Percentiles rank a stretch among this genome's conserved stretches.
phyloP scores from a whole-genome alignment of 2,329 filamentous ascomycete species.

The Dactylellina haptotyla region DNA sequence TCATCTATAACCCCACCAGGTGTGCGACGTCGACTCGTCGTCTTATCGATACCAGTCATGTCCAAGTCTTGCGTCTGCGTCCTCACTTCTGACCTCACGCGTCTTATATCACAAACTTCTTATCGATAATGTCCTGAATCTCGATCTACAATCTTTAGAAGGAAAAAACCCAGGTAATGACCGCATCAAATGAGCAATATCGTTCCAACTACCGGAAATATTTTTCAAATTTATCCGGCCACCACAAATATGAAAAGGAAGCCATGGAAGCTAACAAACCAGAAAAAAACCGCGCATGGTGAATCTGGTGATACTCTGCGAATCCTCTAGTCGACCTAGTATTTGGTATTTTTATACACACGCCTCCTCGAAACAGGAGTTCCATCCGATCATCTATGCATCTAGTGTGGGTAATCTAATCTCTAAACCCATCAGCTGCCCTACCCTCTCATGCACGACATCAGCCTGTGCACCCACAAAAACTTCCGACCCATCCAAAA shows the following conservation, averaged over 20 bases:
- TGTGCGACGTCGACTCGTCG: too few species aligned
- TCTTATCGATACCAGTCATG: too few species aligned
- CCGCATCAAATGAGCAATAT: slow-evolving; percentile 36
- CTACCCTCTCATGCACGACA: slow-evolving; percentile 30
- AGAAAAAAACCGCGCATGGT: slow-evolving; percentile 15
- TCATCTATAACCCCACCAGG: too few species aligned
- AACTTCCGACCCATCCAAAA: slow-evolving; percentile 26
- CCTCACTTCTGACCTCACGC: too few species aligned
- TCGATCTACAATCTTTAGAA: background rate
- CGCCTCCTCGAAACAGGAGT: background rate
- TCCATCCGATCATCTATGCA: background rate
- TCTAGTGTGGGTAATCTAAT: background rate
- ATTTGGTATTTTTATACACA: background rate
- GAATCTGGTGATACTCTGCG: slow-evolving; percentile 12
- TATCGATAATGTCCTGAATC: background rate
- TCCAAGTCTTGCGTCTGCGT: too few species aligned
- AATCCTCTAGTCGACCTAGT: slow-evolving; percentile 1
- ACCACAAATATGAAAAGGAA: background rate
- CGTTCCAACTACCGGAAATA: background rate
- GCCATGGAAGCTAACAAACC: too few species aligned
- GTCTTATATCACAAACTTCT: too few species aligned
- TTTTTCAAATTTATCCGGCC: background rate
- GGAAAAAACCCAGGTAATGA: slow-evolving; percentile 20
- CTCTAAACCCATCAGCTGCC: slow-evolving; percentile 27
- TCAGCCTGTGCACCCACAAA: slow-evolving; percentile 9